A percentile compares a stretch with the other conserved stretches of the same genome.
These are phyloP conservation scores for Trametes gibbosa DNA, from an alignment of 768 basidiomycete genomes.

Conservation along the genomic window DNA sequence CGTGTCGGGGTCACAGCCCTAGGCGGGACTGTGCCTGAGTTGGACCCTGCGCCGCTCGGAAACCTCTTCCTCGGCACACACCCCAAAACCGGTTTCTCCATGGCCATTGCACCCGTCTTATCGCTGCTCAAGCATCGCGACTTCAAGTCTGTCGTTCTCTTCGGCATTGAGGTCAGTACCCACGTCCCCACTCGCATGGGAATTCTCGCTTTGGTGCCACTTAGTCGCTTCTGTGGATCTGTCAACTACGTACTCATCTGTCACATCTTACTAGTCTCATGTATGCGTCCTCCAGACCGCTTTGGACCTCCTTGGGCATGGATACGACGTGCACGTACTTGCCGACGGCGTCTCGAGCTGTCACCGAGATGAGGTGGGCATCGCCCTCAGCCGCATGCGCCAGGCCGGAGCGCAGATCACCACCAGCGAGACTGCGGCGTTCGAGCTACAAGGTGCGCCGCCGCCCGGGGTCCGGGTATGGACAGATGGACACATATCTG, in stretches of 20 bases:
- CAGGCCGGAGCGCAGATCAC: conserved; percentile 73
- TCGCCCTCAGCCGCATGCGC: conserved; percentile 68
- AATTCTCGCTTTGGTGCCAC: not conserved
- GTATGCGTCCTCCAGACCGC: conserved; percentile 87
- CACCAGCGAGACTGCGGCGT: conserved; percentile 79
- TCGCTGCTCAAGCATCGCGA: conserved; percentile 45
- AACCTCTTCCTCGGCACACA: conserved; percentile 57
- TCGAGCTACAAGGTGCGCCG: conserved; percentile 64
- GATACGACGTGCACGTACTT: conserved; percentile 61
- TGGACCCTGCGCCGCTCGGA: conserved; percentile 54
- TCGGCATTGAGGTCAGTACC: conserved; percentile 80
- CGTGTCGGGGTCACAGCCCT: conserved; percentile 44
- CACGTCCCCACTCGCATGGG: not conserved
- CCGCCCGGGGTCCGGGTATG: not conserved
- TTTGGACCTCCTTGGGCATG: conserved; percentile 55
- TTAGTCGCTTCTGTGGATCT: not conserved
- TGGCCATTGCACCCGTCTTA: conserved; percentile 71
- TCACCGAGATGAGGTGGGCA: conserved; percentile 75
- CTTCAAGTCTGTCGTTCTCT: conserved; percentile 64
- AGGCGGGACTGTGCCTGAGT: conserved; percentile 63
- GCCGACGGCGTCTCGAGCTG: conserved; percentile 85
- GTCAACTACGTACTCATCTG: not conserved
- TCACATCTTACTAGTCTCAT: conserved; percentile 58
- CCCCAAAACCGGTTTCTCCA: conserved; percentile 83
- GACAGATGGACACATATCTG: not conserved